Evolutionary conservation across 2,329 filamentous ascomycete species (phyloP).

Genomic region (Orbilia oligospora): DNA sequence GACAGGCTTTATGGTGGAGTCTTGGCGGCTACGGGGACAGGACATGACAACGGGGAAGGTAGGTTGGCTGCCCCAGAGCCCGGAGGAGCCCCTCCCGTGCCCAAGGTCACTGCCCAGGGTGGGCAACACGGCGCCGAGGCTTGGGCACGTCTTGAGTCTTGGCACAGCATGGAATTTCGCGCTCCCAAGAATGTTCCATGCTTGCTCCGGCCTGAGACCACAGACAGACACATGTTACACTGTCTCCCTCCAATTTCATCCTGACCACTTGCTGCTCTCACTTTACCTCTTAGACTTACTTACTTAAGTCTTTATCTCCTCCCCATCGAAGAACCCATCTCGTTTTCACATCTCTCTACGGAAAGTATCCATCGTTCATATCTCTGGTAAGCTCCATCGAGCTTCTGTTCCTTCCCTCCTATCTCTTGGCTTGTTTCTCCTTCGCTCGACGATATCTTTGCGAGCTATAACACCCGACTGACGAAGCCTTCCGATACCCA

Average conservation of each 20-base stretch:
- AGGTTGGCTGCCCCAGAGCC: slow-evolving; percentile 7
- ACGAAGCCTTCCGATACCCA: slow-evolving; percentile 10
- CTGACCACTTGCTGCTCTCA: slow-evolving; percentile 2
- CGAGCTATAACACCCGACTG: slow-evolving; percentile 16
- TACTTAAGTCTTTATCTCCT: slow-evolving; percentile 9
- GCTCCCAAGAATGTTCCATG: slow-evolving; percentile 59
- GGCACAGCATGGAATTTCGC: slow-evolving; percentile 41
- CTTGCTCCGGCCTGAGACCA: slow-evolving; percentile 18
- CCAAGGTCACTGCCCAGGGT: slow-evolving; percentile 16
- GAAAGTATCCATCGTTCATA: not conserved
- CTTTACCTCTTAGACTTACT: not conserved
- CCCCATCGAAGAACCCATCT: slow-evolving; percentile 25
- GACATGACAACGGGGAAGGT: not conserved
- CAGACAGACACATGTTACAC: slow-evolving; percentile 36
- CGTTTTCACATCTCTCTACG: slow-evolving; percentile 8
- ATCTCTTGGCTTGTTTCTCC: not conserved
- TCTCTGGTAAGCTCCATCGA: slow-evolving; percentile 16
- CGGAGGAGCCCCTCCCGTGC: slow-evolving; percentile 19
- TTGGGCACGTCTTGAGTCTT: slow-evolving; percentile 48
- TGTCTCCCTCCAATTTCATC: slow-evolving; percentile 37
- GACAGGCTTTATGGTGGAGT: slow-evolving; percentile 5
- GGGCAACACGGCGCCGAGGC: slow-evolving; percentile 53
- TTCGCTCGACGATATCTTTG: not conserved
- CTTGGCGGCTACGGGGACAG: slow-evolving; percentile 3
- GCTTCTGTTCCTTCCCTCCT: not conserved